A percentile compares a stretch with the other conserved stretches of the same genome.
Conservation (phyloP, 768 basidiomycete genomes). For the Thelephora ganbajun region DNA sequence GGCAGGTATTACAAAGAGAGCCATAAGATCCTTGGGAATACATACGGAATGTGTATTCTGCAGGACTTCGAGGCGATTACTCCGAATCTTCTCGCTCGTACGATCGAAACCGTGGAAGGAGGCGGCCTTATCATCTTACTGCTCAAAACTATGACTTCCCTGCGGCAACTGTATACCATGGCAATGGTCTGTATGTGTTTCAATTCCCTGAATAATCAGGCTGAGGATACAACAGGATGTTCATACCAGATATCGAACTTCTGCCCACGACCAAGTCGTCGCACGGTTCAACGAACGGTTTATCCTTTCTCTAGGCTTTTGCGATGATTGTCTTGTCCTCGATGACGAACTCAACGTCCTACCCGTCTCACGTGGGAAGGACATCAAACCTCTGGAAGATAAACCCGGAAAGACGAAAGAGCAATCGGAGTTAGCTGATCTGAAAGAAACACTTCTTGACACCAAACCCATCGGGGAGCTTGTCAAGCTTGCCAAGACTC, state of each 20-base stretch:
- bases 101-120: constrained; percentile 97
- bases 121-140: constrained; percentile 82
- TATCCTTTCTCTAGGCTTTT: constrained; percentile 91
- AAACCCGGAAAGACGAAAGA: constrained; percentile 33
- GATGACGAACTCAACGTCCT: constrained; percentile 98
- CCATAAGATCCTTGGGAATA: constrained; percentile 92
- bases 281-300: constrained; percentile 98
- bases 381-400: constrained; percentile 58
- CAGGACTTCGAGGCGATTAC: constrained; percentile 99
- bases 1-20: constrained; percentile 88
- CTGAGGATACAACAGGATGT: constrained; percentile 58
- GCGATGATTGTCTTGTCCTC: constrained; percentile 82
- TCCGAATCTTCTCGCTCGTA: constrained; percentile 90
- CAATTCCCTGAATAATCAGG: neutral
- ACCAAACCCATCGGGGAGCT: constrained; percentile 83
- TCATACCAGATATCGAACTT: constrained; percentile 86
- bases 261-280: constrained; percentile 76
- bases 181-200: constrained; percentile 34
- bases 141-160: constrained; percentile 88
- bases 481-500: constrained; percentile 78
- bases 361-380: constrained; percentile 89
- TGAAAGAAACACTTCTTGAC: constrained; percentile 67
- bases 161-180: constrained; percentile 88
- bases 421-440: constrained; percentile 57
- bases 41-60: constrained; percentile 91